These are phyloP conservation scores for Leccinum glutinopallens DNA, from an alignment of 1,284 basidiomycete species.

Conservation along the genomic window DNA sequence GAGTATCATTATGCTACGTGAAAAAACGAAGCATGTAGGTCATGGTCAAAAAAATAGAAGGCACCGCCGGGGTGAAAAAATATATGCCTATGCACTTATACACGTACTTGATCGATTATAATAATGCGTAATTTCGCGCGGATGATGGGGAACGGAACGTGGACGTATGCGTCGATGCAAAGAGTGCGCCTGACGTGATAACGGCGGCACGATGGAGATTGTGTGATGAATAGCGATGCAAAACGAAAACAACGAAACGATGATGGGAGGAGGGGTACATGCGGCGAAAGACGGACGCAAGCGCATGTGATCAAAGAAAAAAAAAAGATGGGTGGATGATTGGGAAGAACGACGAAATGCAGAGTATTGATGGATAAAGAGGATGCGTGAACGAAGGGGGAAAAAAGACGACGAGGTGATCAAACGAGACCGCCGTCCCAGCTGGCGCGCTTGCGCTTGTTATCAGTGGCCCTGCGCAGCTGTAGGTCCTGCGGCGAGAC, in stretches of 20 bases:
- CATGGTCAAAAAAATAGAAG: conserved; percentile 17
- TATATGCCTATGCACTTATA: conserved; percentile 29
- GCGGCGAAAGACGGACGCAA: conserved; percentile 14
- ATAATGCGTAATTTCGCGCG: conserved; percentile 31
- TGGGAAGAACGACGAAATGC: conserved; percentile 12
- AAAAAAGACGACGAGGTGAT: not conserved
- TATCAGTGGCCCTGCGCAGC: conserved; percentile 51
- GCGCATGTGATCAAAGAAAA: not conserved
- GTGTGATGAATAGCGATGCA: conserved; percentile 28
- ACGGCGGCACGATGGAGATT: conserved; percentile 8
- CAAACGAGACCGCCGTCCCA: conserved; percentile 62
- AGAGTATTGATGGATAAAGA: conserved; percentile 18
- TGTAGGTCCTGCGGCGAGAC: conserved; percentile 70
- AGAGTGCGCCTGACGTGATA: conserved; percentile 13
- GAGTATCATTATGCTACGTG: conserved; percentile 15
- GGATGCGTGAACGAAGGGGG: not conserved
- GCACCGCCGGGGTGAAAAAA: conserved; percentile 24
- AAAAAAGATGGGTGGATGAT: conserved; percentile 1
- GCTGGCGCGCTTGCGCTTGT: conserved; percentile 74
- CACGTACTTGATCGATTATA: conserved; percentile 32
- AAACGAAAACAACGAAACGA: conserved; percentile 17
- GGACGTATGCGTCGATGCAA: conserved; percentile 22
- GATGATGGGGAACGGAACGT: conserved; percentile 7
- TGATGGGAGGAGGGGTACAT: conserved; percentile 1
- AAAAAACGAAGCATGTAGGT: conserved; percentile 10